These are phyloP conservation scores for Auriscalpium orientale DNA, from an alignment of 768 basidiomycete genomes.

Conservation along the genomic window DNA sequence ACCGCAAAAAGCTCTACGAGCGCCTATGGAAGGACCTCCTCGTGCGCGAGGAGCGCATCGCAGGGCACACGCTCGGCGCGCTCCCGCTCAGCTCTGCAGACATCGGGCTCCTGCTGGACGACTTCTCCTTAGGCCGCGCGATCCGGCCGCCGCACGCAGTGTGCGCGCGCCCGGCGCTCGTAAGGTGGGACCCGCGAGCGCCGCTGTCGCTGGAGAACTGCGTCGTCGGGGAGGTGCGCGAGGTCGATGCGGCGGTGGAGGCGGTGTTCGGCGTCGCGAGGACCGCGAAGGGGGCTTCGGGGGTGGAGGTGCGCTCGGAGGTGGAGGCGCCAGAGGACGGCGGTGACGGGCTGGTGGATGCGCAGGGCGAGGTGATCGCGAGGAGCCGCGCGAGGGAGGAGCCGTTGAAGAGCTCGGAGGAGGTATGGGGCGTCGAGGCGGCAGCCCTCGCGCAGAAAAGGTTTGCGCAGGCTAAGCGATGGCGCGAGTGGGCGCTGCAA, in stretches of 20 bases:
- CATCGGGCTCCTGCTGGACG: constrained; percentile 78
- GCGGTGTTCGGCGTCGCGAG: constrained; percentile 26
- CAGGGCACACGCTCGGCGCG: constrained; percentile 50
- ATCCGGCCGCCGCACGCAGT: constrained; percentile 72
- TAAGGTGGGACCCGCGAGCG: constrained; percentile 68
- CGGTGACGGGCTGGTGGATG: constrained; percentile 11
- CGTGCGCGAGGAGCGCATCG: constrained; percentile 63
- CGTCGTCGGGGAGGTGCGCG: constrained; percentile 72
- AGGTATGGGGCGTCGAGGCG: constrained; percentile 6
- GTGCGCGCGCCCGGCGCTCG: constrained; percentile 62
- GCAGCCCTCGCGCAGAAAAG: not conserved
- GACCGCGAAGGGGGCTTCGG: not conserved
- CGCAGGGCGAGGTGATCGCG: constrained; percentile 19
- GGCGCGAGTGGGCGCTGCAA: not conserved
- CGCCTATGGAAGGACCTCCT: constrained; percentile 71
- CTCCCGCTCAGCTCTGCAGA: constrained; percentile 81
- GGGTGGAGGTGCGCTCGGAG: constrained; percentile 1
- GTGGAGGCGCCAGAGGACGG: not conserved
- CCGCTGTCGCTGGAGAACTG: constrained; percentile 74
- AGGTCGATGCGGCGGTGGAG: constrained; percentile 60
- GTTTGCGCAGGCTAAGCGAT: not conserved
- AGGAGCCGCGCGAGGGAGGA: not conserved
- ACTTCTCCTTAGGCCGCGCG: constrained; percentile 73
- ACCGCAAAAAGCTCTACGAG: constrained; percentile 77
- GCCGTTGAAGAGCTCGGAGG: constrained; percentile 2